These are phyloP conservation scores for Ogataea naganishii DNA, from an alignment of 805 yeast species.

Conservation along the genomic window DNA sequence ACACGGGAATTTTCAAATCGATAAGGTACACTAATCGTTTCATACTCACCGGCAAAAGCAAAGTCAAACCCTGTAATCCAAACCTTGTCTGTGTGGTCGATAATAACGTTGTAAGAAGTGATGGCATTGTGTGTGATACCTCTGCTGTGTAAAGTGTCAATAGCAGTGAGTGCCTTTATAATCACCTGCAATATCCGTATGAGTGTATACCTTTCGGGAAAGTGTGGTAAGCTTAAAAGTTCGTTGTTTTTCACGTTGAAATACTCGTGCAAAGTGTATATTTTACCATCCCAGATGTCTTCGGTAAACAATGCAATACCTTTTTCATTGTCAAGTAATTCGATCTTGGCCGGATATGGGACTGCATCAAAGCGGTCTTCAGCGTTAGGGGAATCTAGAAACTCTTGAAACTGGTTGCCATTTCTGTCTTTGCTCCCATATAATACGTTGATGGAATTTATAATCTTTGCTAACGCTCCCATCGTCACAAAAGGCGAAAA, in stretches of 20 bases:
- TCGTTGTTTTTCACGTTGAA: no score
- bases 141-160: constrained; percentile 26
- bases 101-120: constrained; percentile 28
- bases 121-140: constrained; percentile 42
- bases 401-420: not conserved
- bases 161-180: constrained; percentile 14
- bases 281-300: constrained; percentile 1
- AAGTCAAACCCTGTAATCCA: constrained; percentile 41
- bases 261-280: no score
- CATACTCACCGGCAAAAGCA: constrained; percentile 30
- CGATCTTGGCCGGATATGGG: not conserved
- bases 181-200: constrained; percentile 15
- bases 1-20: constrained; percentile 30
- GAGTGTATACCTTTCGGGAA: no score
- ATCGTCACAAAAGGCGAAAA: constrained; percentile 7
- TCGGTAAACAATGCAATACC: constrained; percentile 1
- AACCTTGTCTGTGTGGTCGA: constrained; percentile 24
- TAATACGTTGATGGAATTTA: constrained; percentile 6
- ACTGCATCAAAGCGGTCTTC: constrained; percentile 1
- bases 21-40: constrained; percentile 32
- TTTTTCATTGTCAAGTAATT: not conserved
- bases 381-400: not conserved
- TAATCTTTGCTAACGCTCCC: constrained; percentile 7
- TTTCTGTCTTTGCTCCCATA: constrained; percentile 4
- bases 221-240: no score